Evolutionary conservation across 129 eudicot genomes (phyloP).

Genomic region (Solidago caesia): DNA sequence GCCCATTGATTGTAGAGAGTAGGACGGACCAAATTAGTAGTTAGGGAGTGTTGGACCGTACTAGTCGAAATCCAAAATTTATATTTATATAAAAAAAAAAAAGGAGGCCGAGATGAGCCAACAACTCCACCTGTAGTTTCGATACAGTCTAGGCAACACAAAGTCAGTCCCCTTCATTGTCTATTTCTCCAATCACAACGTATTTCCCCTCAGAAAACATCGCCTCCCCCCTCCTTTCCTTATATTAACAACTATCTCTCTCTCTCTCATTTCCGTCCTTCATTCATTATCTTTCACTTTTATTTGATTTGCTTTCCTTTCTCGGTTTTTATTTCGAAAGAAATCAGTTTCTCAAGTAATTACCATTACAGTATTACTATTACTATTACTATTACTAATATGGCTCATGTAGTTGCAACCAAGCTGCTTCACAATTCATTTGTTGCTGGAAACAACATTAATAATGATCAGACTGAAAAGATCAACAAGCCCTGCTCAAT

Average conservation of each 20-base stretch:
- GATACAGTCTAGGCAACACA: slow-evolving; percentile 32
- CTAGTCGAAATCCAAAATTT: no score
- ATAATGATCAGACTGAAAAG: slow-evolving; percentile 41
- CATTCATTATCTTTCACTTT: slow-evolving; percentile 2
- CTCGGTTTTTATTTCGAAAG: neutral
- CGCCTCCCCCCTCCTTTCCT: slow-evolving; percentile 20
- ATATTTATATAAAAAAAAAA: no score
- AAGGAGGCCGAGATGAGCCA: neutral
- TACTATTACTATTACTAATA: neutral
- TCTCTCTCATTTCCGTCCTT: neutral
- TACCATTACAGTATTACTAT: neutral
- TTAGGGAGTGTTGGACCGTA: no score
- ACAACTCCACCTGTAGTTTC: slow-evolving; percentile 20
- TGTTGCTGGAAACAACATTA: slow-evolving; percentile 34
- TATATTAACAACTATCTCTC: neutral
- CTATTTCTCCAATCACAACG: slow-evolving; percentile 33
- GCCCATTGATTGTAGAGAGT: no score
- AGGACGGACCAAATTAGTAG: no score
- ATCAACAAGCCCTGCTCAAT: slow-evolving; percentile 46
- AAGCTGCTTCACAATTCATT: slow-evolving; percentile 49
- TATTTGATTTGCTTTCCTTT: neutral
- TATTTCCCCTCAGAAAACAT: slow-evolving; percentile 27
- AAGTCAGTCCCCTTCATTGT: slow-evolving; percentile 17
- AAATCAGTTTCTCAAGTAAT: neutral
- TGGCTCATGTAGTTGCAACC: slow-evolving; percentile 80